Conservation (phyloP, 75 land plant species). For the Pinus albicaulis region DNA sequence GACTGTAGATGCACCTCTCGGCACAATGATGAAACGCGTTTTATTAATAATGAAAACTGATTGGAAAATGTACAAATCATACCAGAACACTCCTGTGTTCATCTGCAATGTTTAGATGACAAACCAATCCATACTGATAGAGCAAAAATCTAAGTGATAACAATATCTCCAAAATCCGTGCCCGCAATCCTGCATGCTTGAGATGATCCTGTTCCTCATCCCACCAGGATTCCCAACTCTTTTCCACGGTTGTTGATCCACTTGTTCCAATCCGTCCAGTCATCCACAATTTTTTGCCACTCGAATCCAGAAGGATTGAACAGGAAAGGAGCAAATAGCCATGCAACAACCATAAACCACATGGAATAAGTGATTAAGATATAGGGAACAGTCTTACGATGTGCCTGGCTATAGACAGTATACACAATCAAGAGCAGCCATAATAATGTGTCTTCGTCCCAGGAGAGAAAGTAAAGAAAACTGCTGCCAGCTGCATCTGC, state of each 20-base stretch:
- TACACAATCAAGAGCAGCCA: constrained; percentile 89
- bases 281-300: constrained; percentile 99
- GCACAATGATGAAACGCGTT: not conserved
- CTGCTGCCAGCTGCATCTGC: constrained; percentile 89
- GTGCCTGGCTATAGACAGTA: constrained; percentile 62
- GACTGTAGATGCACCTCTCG: too few species aligned
- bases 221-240: constrained; percentile 99
- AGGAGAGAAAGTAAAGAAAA: constrained; percentile 93
- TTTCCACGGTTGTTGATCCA: constrained; percentile 98
- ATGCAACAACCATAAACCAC: constrained; percentile 98
- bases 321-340: constrained; percentile 98
- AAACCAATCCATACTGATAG: constrained; percentile 95
- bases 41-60: not conserved
- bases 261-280: constrained; percentile 97
- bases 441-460: constrained; percentile 90
- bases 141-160: constrained; percentile 79
- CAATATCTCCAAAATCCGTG: constrained; percentile 69
- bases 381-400: constrained; percentile 64
- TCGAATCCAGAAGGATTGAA: constrained; percentile 99
- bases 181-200: constrained; percentile 60
- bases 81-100: constrained; percentile 65
- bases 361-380: constrained; percentile 83
- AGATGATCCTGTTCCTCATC: constrained; percentile 90
- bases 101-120: constrained; percentile 77
- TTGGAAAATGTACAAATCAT: constrained; percentile 10